Percentiles rank a stretch among this genome's conserved stretches.
These are phyloP conservation scores for Quambalaria eucalypti DNA, from an alignment of 1,284 basidiomycete species.

Conservation along the genomic window DNA sequence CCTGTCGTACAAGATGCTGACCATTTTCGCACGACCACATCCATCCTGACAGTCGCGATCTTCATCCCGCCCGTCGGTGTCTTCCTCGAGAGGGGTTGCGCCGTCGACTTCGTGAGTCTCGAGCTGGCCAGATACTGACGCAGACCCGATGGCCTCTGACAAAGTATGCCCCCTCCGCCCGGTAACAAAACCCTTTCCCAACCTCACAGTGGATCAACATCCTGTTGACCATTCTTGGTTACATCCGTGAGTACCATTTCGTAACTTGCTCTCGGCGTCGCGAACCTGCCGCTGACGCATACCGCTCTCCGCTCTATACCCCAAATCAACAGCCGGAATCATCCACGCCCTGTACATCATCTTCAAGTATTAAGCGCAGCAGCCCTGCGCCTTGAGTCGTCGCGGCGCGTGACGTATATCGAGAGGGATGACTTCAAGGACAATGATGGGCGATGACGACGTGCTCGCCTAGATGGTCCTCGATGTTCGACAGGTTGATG, in stretches of 20 bases:
- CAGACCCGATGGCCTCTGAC: too few relatives aligned
- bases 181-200: neutral
- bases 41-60: constrained; percentile 17
- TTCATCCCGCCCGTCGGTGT: constrained; percentile 27
- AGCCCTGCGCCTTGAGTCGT: too few relatives aligned
- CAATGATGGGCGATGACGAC: too few relatives aligned
- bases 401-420: too few relatives aligned
- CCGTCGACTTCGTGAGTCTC: constrained; percentile 12
- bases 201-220: constrained; percentile 15
- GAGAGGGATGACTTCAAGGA: too few relatives aligned
- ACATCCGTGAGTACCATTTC: constrained; percentile 5
- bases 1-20: too few relatives aligned
- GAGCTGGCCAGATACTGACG: neutral
- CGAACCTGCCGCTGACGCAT: neutral
- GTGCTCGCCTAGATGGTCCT: too few relatives aligned
- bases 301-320: neutral
- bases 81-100: constrained; percentile 25
- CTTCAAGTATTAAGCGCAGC: constrained; percentile 32
- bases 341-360: constrained; percentile 41
- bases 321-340: constrained; percentile 18
- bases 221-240: constrained; percentile 36
- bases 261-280: neutral
- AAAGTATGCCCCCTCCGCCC: constrained; percentile 1
- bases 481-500: too few relatives aligned
- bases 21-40: too few relatives aligned